These are phyloP conservation scores for Exophiala xenobiotica DNA, from an alignment of 2,329 filamentous ascomycete species.

Conservation along the genomic window DNA sequence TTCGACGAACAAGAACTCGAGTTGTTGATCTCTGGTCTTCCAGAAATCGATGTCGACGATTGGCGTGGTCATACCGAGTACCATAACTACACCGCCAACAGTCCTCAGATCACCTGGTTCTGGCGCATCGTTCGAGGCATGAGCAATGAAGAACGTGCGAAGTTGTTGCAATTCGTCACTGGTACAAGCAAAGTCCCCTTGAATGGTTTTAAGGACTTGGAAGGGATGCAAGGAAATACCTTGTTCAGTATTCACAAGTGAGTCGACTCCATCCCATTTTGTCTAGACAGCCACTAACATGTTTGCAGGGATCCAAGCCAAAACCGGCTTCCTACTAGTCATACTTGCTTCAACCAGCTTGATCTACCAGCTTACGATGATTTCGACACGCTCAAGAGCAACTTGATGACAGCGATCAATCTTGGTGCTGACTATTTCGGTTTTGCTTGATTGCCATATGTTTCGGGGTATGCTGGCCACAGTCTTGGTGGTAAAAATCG, in stretches of 20 bases:
- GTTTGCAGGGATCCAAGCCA: slow-evolving; percentile 50
- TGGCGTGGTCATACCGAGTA: slow-evolving; percentile 99
- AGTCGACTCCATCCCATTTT: slow-evolving; percentile 2
- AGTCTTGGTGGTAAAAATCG: neutral
- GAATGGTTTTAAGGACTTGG: slow-evolving; percentile 97
- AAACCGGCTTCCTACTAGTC: slow-evolving; percentile 89
- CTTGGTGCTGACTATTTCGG: slow-evolving; percentile 88
- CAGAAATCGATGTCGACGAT: slow-evolving; percentile 96
- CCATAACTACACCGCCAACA: slow-evolving; percentile 92
- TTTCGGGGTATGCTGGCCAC: neutral
- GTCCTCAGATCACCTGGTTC: slow-evolving; percentile 98
- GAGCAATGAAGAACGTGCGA: slow-evolving; percentile 97
- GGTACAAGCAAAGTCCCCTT: slow-evolving; percentile 97
- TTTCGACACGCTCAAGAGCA: slow-evolving; percentile 84
- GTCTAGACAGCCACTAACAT: neutral
- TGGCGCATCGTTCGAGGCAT: slow-evolving; percentile 97
- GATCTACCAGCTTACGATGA: slow-evolving; percentile 97
- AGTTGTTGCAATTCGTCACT: slow-evolving; percentile 95
- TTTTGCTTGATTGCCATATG: slow-evolving; percentile 17
- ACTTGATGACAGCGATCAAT: slow-evolving; percentile 94
- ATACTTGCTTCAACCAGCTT: slow-evolving; percentile 99
- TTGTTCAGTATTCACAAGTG: slow-evolving; percentile 94
- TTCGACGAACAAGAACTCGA: slow-evolving; percentile 99
- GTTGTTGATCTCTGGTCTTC: slow-evolving; percentile 90
- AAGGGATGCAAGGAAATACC: slow-evolving; percentile 98